Percentiles rank a stretch among this genome's conserved stretches.
Evolutionary conservation across 1,139 yeast species (phyloP).

Genomic region (Taiozyma sp.): DNA sequence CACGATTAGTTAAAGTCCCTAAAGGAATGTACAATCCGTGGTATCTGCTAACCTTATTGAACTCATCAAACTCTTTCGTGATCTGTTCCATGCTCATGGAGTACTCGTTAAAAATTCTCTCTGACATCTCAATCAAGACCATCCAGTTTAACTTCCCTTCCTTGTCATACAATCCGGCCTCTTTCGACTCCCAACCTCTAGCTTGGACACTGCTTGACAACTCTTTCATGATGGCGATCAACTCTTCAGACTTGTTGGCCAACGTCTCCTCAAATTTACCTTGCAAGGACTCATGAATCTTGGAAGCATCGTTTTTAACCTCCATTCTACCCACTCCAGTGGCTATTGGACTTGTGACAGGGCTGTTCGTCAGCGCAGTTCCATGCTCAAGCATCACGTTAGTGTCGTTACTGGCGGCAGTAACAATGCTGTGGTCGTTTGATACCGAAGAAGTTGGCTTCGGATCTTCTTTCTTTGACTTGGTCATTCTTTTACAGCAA

Average conservation of each 20-base stretch:
- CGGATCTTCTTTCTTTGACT: not conserved
- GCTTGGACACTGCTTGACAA: not conserved
- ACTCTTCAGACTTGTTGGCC: constrained; percentile 2
- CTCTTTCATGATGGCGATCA: constrained; percentile 7
- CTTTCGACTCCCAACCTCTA: constrained; percentile 1
- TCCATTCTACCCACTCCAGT: not conserved
- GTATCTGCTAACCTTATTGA: constrained; percentile 18
- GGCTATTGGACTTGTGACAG: constrained; percentile 9
- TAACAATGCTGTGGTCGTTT: constrained; percentile 8
- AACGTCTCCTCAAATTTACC: constrained; percentile 2
- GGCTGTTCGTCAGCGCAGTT: not conserved
- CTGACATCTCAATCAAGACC: constrained; percentile 18
- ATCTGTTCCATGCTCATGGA: constrained; percentile 16
- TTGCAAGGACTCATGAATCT: not conserved
- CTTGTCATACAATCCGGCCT: not conserved
- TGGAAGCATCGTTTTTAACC: not conserved
- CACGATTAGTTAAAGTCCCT: constrained; percentile 1
- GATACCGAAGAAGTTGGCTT: not conserved
- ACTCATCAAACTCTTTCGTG: constrained; percentile 20
- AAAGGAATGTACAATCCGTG: constrained; percentile 1
- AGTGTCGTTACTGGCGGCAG: constrained; percentile 8
- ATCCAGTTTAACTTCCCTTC: constrained; percentile 20
- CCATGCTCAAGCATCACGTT: constrained; percentile 1
- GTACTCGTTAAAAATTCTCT: constrained; percentile 22
- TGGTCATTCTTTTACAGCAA: not conserved